Conservation (phyloP, 1,139 yeast genomes). For the Yamadazyma epiphylla region DNA sequence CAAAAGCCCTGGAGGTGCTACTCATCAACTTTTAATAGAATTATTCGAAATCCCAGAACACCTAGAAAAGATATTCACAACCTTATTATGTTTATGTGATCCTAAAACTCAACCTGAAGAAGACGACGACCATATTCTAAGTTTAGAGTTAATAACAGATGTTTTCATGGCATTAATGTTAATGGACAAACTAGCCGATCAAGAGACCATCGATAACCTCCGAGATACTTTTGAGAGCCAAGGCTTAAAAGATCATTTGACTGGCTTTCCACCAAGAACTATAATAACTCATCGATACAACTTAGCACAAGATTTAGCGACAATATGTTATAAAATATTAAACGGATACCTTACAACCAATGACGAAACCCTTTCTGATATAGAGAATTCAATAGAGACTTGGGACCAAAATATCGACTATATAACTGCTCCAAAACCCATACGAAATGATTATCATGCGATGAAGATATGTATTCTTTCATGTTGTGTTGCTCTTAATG, state of each 20-base stretch:
- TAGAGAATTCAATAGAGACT: neutral
- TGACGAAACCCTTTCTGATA: neutral
- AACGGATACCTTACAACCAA: neutral
- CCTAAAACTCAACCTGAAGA: constrained; percentile 70
- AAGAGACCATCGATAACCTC: too few species aligned
- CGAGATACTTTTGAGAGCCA: too few species aligned
- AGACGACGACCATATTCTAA: constrained; percentile 46
- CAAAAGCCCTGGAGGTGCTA: constrained; percentile 7
- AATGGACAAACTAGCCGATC: too few species aligned
- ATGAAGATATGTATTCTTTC: too few species aligned
- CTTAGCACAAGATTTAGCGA: neutral
- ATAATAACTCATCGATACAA: neutral
- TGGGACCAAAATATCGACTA: too few species aligned
- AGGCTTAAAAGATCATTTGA: too few species aligned
- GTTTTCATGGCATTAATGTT: constrained; percentile 31
- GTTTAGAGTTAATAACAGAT: constrained; percentile 53
- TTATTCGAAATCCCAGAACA: constrained; percentile 1
- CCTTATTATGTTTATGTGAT: constrained; percentile 50
- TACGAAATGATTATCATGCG: constrained; percentile 35
- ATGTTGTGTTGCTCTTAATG: constrained; percentile 46
- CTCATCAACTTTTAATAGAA: constrained; percentile 11
- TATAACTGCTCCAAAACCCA: neutral
- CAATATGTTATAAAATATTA: too few species aligned
- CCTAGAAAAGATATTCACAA: constrained; percentile 15
- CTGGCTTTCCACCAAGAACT: too few species aligned